Conservation (phyloP, 192 early-diverging fungal species). For the Physocladia obscura region DNA sequence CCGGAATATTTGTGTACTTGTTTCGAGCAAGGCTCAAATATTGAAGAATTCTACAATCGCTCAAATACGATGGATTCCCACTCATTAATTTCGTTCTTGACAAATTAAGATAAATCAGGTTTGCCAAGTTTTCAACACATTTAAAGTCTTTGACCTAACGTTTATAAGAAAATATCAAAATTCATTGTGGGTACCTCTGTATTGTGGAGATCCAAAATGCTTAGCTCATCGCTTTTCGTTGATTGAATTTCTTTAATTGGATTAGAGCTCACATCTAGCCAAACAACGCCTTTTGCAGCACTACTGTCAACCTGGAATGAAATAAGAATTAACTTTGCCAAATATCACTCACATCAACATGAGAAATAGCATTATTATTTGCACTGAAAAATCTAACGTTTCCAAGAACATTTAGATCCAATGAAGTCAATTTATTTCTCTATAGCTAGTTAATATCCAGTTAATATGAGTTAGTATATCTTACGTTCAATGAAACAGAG, state of each 20-base stretch:
- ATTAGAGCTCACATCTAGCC: constrained; percentile 22
- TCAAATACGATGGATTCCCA: background rate
- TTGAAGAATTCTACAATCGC: constrained; percentile 14
- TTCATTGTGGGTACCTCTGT: background rate
- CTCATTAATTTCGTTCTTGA: constrained; percentile 22
- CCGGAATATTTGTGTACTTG: constrained; percentile 24
- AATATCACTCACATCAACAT: constrained; percentile 9
- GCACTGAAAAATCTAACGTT: constrained; percentile 20
- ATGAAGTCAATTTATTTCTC: constrained; percentile 16
- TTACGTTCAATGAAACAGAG: constrained; percentile 22
- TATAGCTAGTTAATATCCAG: background rate
- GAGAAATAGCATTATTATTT: constrained; percentile 4
- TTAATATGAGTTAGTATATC: background rate
- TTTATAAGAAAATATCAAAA: background rate
- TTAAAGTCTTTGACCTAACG: constrained; percentile 16
- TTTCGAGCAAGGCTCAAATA: constrained; percentile 28
- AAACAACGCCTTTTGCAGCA: background rate
- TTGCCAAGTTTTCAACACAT: constrained; percentile 14
- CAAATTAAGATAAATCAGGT: constrained; percentile 22
- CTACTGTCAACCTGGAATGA: constrained; percentile 5
- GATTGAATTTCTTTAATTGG: constrained; percentile 10
- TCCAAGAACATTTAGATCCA: constrained; percentile 17
- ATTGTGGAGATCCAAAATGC: constrained; percentile 14
- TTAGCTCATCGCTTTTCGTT: constrained; percentile 14
- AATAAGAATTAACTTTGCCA: background rate